These are phyloP conservation scores for Tillandsia fasciculata DNA, from an alignment of 176 grass and related monocot species.

Conservation along the genomic window DNA sequence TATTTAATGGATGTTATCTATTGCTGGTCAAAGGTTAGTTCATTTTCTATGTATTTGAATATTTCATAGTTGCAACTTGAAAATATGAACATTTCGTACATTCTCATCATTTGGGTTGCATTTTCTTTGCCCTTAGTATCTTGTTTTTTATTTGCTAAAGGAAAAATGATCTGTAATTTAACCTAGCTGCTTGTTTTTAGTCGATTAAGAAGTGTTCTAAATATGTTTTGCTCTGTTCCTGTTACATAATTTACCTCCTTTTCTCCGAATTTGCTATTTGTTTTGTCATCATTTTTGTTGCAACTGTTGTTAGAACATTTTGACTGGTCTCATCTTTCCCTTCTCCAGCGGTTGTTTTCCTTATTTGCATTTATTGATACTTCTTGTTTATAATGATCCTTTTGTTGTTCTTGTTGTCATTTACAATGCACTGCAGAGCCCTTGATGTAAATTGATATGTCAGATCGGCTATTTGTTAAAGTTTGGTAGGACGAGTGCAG, in stretches of 20 bases:
- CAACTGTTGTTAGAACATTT: too few relatives aligned
- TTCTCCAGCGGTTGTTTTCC: not conserved
- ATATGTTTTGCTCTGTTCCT: too few relatives aligned
- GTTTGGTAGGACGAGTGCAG: not conserved
- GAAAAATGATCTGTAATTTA: too few relatives aligned
- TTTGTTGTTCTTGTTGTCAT: not conserved
- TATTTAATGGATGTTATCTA: constrained; percentile 97
- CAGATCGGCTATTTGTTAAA: not conserved
- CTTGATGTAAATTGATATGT: too few relatives aligned
- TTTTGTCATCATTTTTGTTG: not conserved
- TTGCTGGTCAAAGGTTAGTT: constrained; percentile 93
- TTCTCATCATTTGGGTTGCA: not conserved
- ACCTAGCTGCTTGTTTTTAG: too few relatives aligned
- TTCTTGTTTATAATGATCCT: not conserved
- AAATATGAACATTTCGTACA: too few relatives aligned
- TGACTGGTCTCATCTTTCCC: too few relatives aligned
- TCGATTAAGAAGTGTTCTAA: too few relatives aligned
- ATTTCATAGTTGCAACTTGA: not conserved
- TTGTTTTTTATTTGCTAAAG: too few relatives aligned
- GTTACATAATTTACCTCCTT: too few relatives aligned
- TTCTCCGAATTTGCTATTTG: too few relatives aligned
- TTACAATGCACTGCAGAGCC: too few relatives aligned
- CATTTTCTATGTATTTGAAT: not conserved
- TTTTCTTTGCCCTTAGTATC: not conserved
- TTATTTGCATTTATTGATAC: not conserved